phyloP scores from a whole-genome alignment of 164 flowering plant species.

The Macadamia tetraphylla region DNA sequence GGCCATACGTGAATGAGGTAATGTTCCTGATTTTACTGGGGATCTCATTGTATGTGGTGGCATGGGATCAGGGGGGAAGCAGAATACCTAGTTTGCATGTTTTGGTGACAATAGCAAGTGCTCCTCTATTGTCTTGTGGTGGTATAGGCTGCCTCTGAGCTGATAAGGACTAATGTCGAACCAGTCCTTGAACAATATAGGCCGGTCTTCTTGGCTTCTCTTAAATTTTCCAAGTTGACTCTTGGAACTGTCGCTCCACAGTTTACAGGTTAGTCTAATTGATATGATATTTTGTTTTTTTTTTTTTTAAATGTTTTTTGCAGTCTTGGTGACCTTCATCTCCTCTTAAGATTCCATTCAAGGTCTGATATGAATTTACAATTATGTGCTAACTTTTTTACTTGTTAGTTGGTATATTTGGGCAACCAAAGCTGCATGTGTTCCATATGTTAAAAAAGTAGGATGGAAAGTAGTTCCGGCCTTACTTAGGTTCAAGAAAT shows the following conservation, averaged over 20 bases:
- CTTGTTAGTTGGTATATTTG: too few relatives aligned
- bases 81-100: not conserved
- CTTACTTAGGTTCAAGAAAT: too few relatives aligned
- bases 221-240: constrained; percentile 84
- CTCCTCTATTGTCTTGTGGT: constrained; percentile 3
- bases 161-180: constrained; percentile 72
- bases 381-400: too few relatives aligned
- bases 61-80: not conserved
- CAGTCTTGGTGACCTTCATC: too few relatives aligned
- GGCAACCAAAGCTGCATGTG: too few relatives aligned
- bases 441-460: too few relatives aligned
- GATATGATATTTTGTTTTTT: not conserved
- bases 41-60: not conserved
- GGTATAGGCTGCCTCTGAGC: constrained; percentile 92
- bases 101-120: not conserved
- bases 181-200: constrained; percentile 88
- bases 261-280: constrained; percentile 72
- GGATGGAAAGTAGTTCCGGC: too few relatives aligned
- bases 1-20: constrained; percentile 97
- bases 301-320: too few relatives aligned
- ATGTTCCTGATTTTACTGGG: not conserved
- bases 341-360: not conserved
- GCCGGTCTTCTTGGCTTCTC: constrained; percentile 61
- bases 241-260: constrained; percentile 99
- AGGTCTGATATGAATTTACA: not conserved